Conservation (phyloP, 306 rosid species). For the peach (Prunus persica) region Prunus_persica_NCBIv2 NC_034012.1:12657501-12658000, state of each 20-base stretch:
- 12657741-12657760: background rate
- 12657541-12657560: background rate
- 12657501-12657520: background rate
- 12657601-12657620: background rate
- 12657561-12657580: constrained; percentile 8
- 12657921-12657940: constrained; percentile 2
- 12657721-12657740: background rate
- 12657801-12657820: constrained; percentile 2
- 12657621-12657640: background rate
- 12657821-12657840: constrained; percentile 5
- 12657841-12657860: background rate
- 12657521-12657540: background rate
- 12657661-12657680: background rate
- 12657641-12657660: background rate
- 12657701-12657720: background rate
- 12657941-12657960: background rate
- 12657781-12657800: background rate
- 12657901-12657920: background rate
- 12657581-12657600: constrained; percentile 1
- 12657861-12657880: background rate
- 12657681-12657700: background rate
- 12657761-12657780: background rate
- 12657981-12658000: background rate
- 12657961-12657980: background rate
- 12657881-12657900: background rate